phyloP scores from a whole-genome alignment of 1,284 basidiomycete species.

The Austroboletus niveus region DNA sequence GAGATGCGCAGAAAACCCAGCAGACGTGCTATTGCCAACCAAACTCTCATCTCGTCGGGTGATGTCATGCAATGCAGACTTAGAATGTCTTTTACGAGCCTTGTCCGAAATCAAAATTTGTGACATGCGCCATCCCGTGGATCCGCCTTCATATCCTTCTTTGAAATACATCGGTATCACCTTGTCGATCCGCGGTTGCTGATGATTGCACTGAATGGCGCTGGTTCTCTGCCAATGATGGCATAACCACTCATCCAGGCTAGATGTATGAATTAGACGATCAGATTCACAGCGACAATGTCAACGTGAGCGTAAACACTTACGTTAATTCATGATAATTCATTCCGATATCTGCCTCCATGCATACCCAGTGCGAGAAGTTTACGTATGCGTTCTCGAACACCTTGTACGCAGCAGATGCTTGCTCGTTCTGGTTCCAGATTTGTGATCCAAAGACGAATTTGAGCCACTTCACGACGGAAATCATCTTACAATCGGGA shows the following conservation, averaged over 20 bases:
- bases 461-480: too few species aligned
- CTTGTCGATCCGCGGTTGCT: slow-evolving; percentile 6
- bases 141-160: too few species aligned
- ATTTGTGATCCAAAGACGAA: not conserved
- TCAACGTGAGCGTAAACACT: not conserved
- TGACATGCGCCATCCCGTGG: slow-evolving; percentile 2
- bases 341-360: slow-evolving; percentile 3
- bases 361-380: slow-evolving; percentile 14
- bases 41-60: not conserved
- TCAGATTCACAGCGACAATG: too few species aligned
- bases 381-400: not conserved
- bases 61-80: not conserved
- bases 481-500: too few species aligned
- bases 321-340: not conserved
- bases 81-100: not conserved
- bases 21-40: not conserved
- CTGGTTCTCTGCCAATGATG: not conserved
- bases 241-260: too few species aligned
- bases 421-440: not conserved
- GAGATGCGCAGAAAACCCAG: not conserved
- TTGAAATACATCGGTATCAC: not conserved
- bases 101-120: slow-evolving; percentile 13
- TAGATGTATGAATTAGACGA: too few species aligned
- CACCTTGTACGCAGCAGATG: not conserved
- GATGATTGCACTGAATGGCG: slow-evolving; percentile 12